Conservation (phyloP, 2,329 filamentous ascomycete genomes). For the Aspergillus texensis region DNA sequence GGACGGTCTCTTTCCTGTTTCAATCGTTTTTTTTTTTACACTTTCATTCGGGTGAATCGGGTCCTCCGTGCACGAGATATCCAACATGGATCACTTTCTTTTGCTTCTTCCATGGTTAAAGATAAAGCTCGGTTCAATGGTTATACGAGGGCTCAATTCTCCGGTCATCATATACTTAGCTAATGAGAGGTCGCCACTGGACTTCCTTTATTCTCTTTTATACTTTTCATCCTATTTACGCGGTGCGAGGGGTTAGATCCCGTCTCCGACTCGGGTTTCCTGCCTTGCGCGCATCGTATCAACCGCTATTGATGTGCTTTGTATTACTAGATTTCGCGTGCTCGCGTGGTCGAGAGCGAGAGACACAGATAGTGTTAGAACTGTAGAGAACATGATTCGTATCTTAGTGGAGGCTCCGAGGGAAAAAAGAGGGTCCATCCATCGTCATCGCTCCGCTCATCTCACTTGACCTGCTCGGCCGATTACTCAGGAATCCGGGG, state of each 20-base stretch:
- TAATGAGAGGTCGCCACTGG: neutral
- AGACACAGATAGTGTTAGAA: neutral
- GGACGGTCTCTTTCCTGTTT: neutral
- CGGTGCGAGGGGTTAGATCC: neutral
- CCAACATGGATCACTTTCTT: neutral
- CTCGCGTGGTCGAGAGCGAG: conserved; percentile 16
- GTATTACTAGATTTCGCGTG: conserved; percentile 9
- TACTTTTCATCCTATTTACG: neutral
- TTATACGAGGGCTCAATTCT: neutral
- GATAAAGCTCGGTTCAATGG: neutral
- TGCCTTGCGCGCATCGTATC: neutral
- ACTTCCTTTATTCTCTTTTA: neutral
- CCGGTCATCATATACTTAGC: neutral
- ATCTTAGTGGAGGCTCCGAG: neutral
- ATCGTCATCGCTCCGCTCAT: conserved; percentile 13
- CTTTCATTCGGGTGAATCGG: neutral
- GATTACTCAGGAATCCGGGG: conserved; percentile 24
- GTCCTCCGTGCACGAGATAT: neutral
- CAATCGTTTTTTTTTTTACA: neutral
- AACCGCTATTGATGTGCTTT: neutral
- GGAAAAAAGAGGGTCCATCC: neutral
- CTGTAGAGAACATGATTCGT: neutral
- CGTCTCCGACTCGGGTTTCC: neutral
- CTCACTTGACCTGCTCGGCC: conserved; percentile 7
- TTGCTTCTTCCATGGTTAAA: neutral